Percentiles rank a stretch among this genome's conserved stretches.
phyloP scores from a whole-genome alignment of 192 early-diverging fungal species.

The Backusella tarrabulga region DNA sequence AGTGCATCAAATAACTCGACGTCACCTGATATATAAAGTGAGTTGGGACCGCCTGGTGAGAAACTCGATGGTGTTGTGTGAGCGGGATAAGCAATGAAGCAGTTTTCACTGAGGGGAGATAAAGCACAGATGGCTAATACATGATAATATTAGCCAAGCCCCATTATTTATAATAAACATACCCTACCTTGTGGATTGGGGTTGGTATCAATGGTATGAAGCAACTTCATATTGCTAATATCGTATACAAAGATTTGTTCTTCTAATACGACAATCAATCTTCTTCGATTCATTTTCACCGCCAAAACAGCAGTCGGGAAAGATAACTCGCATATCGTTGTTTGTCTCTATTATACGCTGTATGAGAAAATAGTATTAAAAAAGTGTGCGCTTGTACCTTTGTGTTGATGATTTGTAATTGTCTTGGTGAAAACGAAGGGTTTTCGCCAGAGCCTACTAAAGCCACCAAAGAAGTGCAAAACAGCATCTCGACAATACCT shows the following conservation, averaged over 20 bases:
- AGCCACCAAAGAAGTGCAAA: conserved; percentile 94
- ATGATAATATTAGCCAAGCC: neutral
- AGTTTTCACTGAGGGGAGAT: conserved; percentile 92
- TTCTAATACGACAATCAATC: conserved; percentile 92
- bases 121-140: conserved; percentile 79
- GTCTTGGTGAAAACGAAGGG: conserved; percentile 80
- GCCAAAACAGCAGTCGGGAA: conserved; percentile 92
- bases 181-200: conserved; percentile 76
- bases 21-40: conserved; percentile 66
- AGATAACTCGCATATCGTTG: conserved; percentile 95
- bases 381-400: conserved; percentile 58
- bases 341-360: conserved; percentile 64
- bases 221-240: conserved; percentile 97
- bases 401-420: conserved; percentile 95
- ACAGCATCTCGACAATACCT: conserved; percentile 97
- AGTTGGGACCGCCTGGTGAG: conserved; percentile 33
- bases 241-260: conserved; percentile 97
- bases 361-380: neutral
- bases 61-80: conserved; percentile 60
- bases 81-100: conserved; percentile 93
- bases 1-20: conserved; percentile 93
- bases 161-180: no score
- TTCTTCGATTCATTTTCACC: conserved; percentile 93
- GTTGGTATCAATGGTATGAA: conserved; percentile 93
- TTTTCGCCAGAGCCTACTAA: conserved; percentile 94